These are phyloP conservation scores for Suillus variegatus DNA, from an alignment of 768 basidiomycete genomes.

Conservation along the genomic window DNA sequence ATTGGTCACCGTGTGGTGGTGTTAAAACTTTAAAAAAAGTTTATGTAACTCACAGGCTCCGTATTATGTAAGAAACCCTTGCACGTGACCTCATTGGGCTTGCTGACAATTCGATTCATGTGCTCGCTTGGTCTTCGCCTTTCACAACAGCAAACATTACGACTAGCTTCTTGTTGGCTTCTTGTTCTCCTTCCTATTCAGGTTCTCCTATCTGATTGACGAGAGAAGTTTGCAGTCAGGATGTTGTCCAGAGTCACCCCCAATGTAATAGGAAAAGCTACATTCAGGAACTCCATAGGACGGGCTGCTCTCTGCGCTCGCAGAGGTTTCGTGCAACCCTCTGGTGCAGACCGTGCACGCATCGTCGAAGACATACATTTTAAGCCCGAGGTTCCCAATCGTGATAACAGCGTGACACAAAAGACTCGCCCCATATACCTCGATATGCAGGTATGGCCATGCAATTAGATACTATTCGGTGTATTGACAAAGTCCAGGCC, in stretches of 20 bases:
- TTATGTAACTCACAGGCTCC: neutral
- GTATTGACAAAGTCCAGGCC: slow-evolving; percentile 52
- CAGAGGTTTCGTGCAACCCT: slow-evolving; percentile 78
- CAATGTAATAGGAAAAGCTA: slow-evolving; percentile 30
- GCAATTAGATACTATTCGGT: slow-evolving; percentile 1
- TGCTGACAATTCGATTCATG: slow-evolving; percentile 4
- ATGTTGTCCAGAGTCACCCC: slow-evolving; percentile 64
- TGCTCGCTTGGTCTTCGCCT: neutral
- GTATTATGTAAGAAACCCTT: neutral
- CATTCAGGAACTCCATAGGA: slow-evolving; percentile 26
- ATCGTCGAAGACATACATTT: slow-evolving; percentile 82
- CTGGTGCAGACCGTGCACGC: slow-evolving; percentile 78
- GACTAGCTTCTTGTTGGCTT: slow-evolving; percentile 9
- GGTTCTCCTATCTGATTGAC: slow-evolving; percentile 6
- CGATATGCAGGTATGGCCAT: slow-evolving; percentile 83
- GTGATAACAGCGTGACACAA: slow-evolving; percentile 55
- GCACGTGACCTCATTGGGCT: slow-evolving; percentile 1
- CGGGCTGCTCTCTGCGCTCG: slow-evolving; percentile 31
- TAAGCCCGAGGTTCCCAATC: slow-evolving; percentile 66
- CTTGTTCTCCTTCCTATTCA: slow-evolving; percentile 15
- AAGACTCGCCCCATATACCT: slow-evolving; percentile 92
- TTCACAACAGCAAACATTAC: slow-evolving; percentile 1
- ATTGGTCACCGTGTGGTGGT: neutral
- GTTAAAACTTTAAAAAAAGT: neutral
- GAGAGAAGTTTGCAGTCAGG: slow-evolving; percentile 10